These are phyloP conservation scores for Beauveria bassiana DNA, from an alignment of 2,329 filamentous ascomycete species.

Conservation along the genomic window DNA sequence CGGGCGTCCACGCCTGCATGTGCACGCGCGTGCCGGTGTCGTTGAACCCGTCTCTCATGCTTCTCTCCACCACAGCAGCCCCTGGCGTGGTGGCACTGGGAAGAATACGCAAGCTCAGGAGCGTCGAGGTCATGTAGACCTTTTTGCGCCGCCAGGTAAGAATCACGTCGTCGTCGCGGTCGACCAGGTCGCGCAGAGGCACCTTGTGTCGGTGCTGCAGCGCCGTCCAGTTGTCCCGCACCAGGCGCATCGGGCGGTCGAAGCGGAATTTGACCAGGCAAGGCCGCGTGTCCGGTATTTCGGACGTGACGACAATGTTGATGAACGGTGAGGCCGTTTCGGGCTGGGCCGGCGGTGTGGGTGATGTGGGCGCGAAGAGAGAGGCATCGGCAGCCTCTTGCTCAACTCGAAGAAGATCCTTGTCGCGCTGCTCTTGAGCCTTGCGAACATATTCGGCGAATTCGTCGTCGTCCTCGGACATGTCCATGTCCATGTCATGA, in stretches of 20 bases:
- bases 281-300: conserved; percentile 51
- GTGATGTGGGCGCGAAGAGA: not conserved
- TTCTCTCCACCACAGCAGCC: conserved; percentile 26
- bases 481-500: conserved; percentile 12
- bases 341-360: not conserved
- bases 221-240: conserved; percentile 62
- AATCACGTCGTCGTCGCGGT: conserved; percentile 51
- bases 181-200: conserved; percentile 18
- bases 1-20: conserved; percentile 69
- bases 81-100: conserved; percentile 32
- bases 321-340: conserved; percentile 11
- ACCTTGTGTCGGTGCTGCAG: conserved; percentile 42
- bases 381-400: conserved; percentile 17
- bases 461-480: conserved; percentile 31
- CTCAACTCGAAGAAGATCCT: not conserved
- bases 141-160: conserved; percentile 71
- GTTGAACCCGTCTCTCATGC: conserved; percentile 35
- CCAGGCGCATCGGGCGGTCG: conserved; percentile 57
- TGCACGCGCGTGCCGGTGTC: conserved; percentile 54
- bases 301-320: conserved; percentile 49
- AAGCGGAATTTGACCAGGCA: conserved; percentile 56
- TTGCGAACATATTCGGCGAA: conserved; percentile 38
- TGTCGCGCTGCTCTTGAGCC: conserved; percentile 28
- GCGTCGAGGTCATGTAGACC: conserved; percentile 69
- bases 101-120: conserved; percentile 57